Conservation (phyloP, 1,284 basidiomycete species). For the Afroboletus lepidellus region DNA sequence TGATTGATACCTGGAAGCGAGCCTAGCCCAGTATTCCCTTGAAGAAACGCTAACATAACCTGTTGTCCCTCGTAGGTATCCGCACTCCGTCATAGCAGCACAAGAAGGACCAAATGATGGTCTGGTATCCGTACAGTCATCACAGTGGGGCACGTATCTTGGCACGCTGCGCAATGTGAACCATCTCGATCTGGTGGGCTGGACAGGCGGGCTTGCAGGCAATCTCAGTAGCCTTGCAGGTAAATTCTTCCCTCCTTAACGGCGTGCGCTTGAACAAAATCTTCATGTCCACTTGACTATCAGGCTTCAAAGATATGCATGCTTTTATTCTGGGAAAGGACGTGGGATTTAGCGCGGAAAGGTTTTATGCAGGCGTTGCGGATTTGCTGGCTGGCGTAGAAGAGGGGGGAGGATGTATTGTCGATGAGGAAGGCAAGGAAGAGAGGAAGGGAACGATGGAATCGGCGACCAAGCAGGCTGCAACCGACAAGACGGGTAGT, state of each 20-base stretch:
- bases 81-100: constrained; percentile 81
- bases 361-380: constrained; percentile 82
- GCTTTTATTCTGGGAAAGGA: constrained; percentile 85
- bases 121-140: constrained; percentile 79
- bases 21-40: constrained; percentile 14
- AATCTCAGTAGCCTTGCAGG: constrained; percentile 58
- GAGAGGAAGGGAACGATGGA: constrained; percentile 13
- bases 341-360: constrained; percentile 85
- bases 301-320: constrained; percentile 46
- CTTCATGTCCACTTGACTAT: neutral
- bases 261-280: neutral
- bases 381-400: constrained; percentile 72
- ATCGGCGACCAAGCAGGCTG: neutral
- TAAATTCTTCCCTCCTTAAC: neutral
- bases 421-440: constrained; percentile 18
- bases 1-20: constrained; percentile 86
- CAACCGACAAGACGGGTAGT: neutral
- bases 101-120: constrained; percentile 94
- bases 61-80: constrained; percentile 47
- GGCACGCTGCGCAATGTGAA: constrained; percentile 90
- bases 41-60: neutral
- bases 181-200: constrained; percentile 87
- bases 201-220: constrained; percentile 68
- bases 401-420: constrained; percentile 43
- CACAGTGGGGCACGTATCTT: constrained; percentile 85